phyloP scores from a whole-genome alignment of 1,139 yeast genomes.

The Saccharomyces hybrid region DNA sequence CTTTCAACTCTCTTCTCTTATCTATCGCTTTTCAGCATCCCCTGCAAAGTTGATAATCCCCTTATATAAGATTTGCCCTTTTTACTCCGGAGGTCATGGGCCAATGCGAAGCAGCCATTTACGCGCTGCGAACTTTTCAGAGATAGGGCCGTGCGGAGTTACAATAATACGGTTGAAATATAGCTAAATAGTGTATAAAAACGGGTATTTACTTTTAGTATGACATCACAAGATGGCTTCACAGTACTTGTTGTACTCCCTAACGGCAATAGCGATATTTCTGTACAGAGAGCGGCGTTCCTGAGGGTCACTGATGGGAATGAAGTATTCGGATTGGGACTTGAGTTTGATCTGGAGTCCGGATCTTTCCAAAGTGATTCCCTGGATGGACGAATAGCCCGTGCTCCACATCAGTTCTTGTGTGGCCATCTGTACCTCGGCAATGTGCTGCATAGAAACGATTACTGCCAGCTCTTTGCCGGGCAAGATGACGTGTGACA shows the following conservation, averaged over 20 bases:
- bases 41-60: not conserved
- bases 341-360: constrained; percentile 68
- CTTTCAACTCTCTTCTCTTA: not conserved
- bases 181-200: not conserved
- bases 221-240: constrained; percentile 30
- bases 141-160: not conserved
- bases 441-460: constrained; percentile 64
- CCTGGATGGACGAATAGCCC: constrained; percentile 24
- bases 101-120: not conserved
- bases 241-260: constrained; percentile 59
- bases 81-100: constrained; percentile 1
- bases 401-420: constrained; percentile 37
- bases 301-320: constrained; percentile 67
- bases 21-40: not conserved
- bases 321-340: constrained; percentile 59
- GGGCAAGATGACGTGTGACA: constrained; percentile 81
- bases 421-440: constrained; percentile 60
- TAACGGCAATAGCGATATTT: constrained; percentile 74
- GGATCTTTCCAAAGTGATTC: constrained; percentile 65
- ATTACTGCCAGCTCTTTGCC: constrained; percentile 74
- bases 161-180: not conserved
- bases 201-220: not conserved
- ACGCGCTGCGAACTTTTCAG: constrained; percentile 6
- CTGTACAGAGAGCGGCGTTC: constrained; percentile 63
- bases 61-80: not conserved